Evolutionary conservation across 202 grass and related monocot genomes (phyloP).

Genomic region (Sporobolus alterniflorus): DNA sequence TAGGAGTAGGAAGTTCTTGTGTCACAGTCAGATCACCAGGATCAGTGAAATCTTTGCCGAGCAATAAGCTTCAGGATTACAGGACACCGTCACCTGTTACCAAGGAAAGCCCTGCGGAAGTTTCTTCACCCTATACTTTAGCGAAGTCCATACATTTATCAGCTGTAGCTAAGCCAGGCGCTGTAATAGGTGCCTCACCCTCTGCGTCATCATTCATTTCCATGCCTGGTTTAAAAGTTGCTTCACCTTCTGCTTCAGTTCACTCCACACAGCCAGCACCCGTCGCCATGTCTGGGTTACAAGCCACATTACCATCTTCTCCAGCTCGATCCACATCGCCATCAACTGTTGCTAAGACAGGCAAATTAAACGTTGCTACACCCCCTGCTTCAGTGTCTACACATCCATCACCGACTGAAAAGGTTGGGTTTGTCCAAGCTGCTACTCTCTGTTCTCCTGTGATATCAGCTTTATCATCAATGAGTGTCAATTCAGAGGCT

Average conservation of each 20-base stretch:
- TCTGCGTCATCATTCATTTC: background rate
- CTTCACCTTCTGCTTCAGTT: background rate
- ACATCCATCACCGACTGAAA: background rate
- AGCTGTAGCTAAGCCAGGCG: background rate
- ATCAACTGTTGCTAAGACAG: background rate
- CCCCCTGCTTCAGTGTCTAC: background rate
- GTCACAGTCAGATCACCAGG: background rate
- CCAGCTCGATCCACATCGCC: background rate
- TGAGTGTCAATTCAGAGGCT: background rate
- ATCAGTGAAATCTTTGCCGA: slow-evolving; percentile 5
- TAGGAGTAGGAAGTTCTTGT: slow-evolving; percentile 15
- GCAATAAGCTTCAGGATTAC: background rate
- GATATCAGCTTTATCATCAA: background rate
- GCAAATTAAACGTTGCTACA: background rate
- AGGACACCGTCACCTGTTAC: background rate
- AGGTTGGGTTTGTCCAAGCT: background rate
- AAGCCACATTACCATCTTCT: background rate
- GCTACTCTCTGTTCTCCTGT: background rate
- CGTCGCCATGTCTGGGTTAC: background rate
- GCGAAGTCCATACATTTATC: background rate
- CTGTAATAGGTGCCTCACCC: background rate
- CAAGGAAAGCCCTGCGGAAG: background rate
- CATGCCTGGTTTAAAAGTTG: background rate
- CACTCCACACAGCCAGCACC: background rate
- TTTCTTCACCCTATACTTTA: background rate